Percentiles rank a stretch among this genome's conserved stretches.
phyloP scores from a whole-genome alignment of 2,329 filamentous ascomycete genomes.

The Colletotrichum incanum region DNA sequence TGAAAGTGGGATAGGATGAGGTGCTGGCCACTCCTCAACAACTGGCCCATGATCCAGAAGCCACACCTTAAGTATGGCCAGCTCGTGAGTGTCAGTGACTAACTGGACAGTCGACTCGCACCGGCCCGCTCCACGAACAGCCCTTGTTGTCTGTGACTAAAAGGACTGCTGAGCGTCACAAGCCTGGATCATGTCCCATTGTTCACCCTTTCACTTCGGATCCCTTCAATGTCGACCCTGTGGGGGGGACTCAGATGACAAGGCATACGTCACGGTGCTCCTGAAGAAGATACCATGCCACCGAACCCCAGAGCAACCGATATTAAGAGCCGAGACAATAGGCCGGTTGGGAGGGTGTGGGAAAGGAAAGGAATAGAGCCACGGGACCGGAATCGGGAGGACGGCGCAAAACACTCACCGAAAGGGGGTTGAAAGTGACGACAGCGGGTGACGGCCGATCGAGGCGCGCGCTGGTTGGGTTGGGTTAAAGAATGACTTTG shows the following conservation, averaged over 20 bases:
- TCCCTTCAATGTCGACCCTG: constrained; percentile 1
- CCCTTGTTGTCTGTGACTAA: constrained; percentile 31
- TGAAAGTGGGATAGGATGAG: not conserved
- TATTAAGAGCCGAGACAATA: constrained; percentile 43
- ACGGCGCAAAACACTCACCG: constrained; percentile 31
- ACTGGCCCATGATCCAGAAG: constrained; percentile 11
- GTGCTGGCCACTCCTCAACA: not conserved
- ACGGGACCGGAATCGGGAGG: constrained; percentile 31
- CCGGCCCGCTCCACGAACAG: constrained; percentile 31
- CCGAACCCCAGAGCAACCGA: constrained; percentile 9
- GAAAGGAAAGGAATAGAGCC: constrained; percentile 5
- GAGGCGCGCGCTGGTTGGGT: constrained; percentile 16
- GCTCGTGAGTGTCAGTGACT: constrained; percentile 37
- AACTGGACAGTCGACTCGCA: constrained; percentile 22
- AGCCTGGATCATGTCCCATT: constrained; percentile 42
- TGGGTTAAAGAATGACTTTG: constrained; percentile 34
- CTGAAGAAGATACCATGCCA: constrained; percentile 18
- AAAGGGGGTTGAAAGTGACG: constrained; percentile 31
- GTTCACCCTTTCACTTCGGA: constrained; percentile 17
- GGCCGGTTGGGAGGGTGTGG: constrained; percentile 34
- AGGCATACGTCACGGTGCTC: constrained; percentile 27
- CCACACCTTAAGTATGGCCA: constrained; percentile 27
- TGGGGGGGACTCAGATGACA: constrained; percentile 36
- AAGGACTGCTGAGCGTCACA: constrained; percentile 32
- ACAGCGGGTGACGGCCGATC: constrained; percentile 42